A percentile compares a stretch with the other conserved stretches of the same genome.
phyloP scores from a whole-genome alignment of 352 stramenopile genomes.

The Phytophthora uliginosa region DNA sequence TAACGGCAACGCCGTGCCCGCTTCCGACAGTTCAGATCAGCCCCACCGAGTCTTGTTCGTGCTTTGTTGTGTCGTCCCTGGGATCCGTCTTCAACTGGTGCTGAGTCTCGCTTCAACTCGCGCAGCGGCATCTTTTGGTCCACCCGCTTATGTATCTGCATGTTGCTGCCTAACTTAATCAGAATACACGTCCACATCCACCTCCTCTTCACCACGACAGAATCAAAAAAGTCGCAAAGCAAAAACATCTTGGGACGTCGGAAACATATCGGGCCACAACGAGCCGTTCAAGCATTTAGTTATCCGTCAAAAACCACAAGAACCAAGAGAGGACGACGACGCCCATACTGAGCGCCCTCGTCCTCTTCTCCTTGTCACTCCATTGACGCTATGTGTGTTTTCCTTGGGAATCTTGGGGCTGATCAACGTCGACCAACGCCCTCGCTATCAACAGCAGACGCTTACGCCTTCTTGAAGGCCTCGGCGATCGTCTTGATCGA shows the following conservation, averaged over 20 bases:
- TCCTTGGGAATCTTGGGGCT: constrained; percentile 19
- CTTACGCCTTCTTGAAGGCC: constrained; percentile 81
- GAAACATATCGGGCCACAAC: constrained; percentile 31
- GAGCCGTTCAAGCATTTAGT: constrained; percentile 44
- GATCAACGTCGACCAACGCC: constrained; percentile 9
- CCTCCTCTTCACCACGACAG: not conserved
- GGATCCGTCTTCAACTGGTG: constrained; percentile 8
- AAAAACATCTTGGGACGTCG: constrained; percentile 11
- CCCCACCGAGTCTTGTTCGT: constrained; percentile 1
- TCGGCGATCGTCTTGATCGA: constrained; percentile 89
- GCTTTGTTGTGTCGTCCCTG: constrained; percentile 14
- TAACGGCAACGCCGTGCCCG: constrained; percentile 9
- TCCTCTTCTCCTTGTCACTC: constrained; percentile 7
- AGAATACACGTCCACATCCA: constrained; percentile 22
- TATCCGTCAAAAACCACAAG: constrained; percentile 27
- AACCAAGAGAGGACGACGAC: constrained; percentile 3
- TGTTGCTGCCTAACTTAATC: constrained; percentile 29
- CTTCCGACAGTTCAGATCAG: constrained; percentile 7
- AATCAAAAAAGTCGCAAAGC: constrained; percentile 1
- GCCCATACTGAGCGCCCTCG: not conserved
- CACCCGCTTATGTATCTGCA: constrained; percentile 18
- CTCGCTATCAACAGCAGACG: constrained; percentile 16
- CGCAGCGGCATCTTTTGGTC: constrained; percentile 2
- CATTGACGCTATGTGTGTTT: constrained; percentile 30
- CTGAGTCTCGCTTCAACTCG: constrained; percentile 15